Percentiles rank a stretch among this genome's conserved stretches.
phyloP scores from a whole-genome alignment of 441 rosid species.

The Mallotus repandus region DNA sequence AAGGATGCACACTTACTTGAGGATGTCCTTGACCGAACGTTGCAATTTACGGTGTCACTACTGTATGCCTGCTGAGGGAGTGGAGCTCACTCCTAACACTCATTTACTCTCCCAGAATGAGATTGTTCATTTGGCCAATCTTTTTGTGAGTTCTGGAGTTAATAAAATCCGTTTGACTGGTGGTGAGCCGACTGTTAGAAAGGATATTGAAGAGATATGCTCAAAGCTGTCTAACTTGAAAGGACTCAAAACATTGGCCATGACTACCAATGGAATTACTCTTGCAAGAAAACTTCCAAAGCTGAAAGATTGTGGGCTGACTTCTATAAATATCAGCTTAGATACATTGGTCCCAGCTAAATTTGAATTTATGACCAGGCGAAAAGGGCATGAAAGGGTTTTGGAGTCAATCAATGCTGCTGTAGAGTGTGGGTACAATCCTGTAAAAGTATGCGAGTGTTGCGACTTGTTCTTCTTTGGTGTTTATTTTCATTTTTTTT shows the following conservation, averaged over 20 bases:
- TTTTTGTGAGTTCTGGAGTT: constrained; percentile 80
- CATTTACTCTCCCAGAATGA: constrained; percentile 59
- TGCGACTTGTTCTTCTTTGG: neutral
- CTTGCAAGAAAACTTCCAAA: constrained; percentile 79
- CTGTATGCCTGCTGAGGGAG: constrained; percentile 91
- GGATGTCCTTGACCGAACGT: constrained; percentile 88
- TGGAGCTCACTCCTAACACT: constrained; percentile 71
- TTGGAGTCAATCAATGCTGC: constrained; percentile 79
- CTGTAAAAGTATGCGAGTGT: constrained; percentile 60
- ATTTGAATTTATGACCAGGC: constrained; percentile 85
- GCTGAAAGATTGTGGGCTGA: constrained; percentile 75
- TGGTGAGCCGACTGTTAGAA: constrained; percentile 88
- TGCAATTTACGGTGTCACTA: constrained; percentile 90
- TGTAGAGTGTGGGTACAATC: constrained; percentile 68
- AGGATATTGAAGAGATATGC: constrained; percentile 79
- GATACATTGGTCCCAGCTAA: constrained; percentile 85
- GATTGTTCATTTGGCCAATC: constrained; percentile 64
- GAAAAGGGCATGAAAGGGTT: constrained; percentile 81
- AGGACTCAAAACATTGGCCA: constrained; percentile 76
- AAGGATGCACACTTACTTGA: constrained; percentile 77
- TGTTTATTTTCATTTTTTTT: neutral
- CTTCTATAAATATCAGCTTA: constrained; percentile 70
- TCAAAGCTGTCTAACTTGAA: constrained; percentile 57
- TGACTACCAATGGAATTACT: constrained; percentile 84
- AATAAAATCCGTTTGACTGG: constrained; percentile 89